These are phyloP conservation scores for Epichloe hybrida DNA, from an alignment of 2,329 filamentous ascomycete species.

Conservation along the genomic window DNA sequence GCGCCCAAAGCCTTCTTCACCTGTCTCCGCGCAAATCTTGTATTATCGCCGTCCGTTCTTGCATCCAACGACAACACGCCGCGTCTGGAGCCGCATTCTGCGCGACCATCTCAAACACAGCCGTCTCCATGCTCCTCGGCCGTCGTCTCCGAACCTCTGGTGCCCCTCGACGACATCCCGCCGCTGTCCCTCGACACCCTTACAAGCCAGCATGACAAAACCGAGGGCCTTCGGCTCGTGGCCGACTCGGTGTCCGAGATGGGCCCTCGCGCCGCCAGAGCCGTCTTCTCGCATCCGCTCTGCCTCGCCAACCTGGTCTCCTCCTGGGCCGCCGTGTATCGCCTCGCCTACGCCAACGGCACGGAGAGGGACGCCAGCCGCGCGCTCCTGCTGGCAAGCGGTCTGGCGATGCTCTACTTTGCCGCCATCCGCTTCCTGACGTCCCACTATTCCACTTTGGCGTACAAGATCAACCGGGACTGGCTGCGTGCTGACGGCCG, in stretches of 20 bases:
- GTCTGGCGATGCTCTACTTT: slow-evolving; percentile 50
- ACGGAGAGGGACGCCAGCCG: slow-evolving; percentile 33
- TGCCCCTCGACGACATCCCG: slow-evolving; percentile 36
- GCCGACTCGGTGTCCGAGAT: slow-evolving; percentile 77
- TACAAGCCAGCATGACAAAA: slow-evolving; percentile 42
- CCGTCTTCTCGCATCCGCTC: slow-evolving; percentile 50
- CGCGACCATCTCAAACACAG: slow-evolving; percentile 20
- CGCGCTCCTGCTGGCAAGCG: slow-evolving; percentile 43
- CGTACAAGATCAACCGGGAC: slow-evolving; percentile 46
- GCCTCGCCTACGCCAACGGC: slow-evolving; percentile 28
- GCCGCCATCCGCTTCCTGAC: slow-evolving; percentile 47
- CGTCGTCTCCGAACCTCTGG: slow-evolving; percentile 16
- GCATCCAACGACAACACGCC: slow-evolving; percentile 54
- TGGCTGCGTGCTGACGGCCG: slow-evolving; percentile 39
- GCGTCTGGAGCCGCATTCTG: slow-evolving; percentile 37
- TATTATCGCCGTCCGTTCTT: slow-evolving; percentile 47
- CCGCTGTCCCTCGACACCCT: slow-evolving; percentile 49
- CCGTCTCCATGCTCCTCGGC: slow-evolving; percentile 43
- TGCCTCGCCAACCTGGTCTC: slow-evolving; percentile 34
- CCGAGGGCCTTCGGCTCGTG: slow-evolving; percentile 57
- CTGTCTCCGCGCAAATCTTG: slow-evolving; percentile 68
- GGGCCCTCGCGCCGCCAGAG: slow-evolving; percentile 50
- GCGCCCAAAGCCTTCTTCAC: slow-evolving; percentile 57
- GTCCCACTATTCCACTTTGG: slow-evolving; percentile 46
- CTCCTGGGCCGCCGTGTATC: slow-evolving; percentile 30